Percentiles rank a stretch among this genome's conserved stretches.
phyloP scores from a whole-genome alignment of 2,329 filamentous ascomycete species.

The Botryosphaeria dothidea region DNA sequence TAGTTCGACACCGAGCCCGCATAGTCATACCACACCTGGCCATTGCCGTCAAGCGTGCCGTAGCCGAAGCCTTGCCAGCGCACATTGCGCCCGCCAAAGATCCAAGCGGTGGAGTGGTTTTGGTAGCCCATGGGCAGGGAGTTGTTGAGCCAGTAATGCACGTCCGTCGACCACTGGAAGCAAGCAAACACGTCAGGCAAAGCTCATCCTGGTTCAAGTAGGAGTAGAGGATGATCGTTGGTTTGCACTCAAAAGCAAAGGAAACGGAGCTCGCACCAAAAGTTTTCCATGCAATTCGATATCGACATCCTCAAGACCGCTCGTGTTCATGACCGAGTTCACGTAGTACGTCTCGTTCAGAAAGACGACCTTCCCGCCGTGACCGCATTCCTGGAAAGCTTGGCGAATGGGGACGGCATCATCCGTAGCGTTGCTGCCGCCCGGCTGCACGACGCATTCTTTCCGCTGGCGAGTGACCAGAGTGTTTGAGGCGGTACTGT shows the following conservation, averaged over 20 bases:
- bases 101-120: constrained; percentile 57
- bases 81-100: constrained; percentile 34
- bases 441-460: constrained; percentile 7
- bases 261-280: constrained; percentile 34
- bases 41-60: constrained; percentile 61
- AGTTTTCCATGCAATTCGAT: constrained; percentile 52
- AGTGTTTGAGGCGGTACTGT: background rate
- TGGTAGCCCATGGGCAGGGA: constrained; percentile 56
- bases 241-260: background rate
- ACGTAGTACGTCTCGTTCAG: constrained; percentile 52
- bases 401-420: constrained; percentile 54
- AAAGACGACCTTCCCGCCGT: constrained; percentile 54
- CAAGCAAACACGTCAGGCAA: too few species aligned
- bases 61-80: constrained; percentile 5
- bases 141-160: constrained; percentile 55
- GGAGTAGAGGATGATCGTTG: too few species aligned
- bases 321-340: constrained; percentile 52
- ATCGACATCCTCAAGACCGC: constrained; percentile 47
- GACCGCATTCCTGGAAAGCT: constrained; percentile 52
- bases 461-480: background rate
- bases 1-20: constrained; percentile 33
- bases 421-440: constrained; percentile 31
- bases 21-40: constrained; percentile 61
- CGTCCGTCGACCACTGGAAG: constrained; percentile 38
- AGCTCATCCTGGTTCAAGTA: too few species aligned